Evolutionary conservation across 345 rosid species (phyloP), one percentile per base, ranked within the genome.

Genomic region (Melaleuca quinquenervia): DNA sequence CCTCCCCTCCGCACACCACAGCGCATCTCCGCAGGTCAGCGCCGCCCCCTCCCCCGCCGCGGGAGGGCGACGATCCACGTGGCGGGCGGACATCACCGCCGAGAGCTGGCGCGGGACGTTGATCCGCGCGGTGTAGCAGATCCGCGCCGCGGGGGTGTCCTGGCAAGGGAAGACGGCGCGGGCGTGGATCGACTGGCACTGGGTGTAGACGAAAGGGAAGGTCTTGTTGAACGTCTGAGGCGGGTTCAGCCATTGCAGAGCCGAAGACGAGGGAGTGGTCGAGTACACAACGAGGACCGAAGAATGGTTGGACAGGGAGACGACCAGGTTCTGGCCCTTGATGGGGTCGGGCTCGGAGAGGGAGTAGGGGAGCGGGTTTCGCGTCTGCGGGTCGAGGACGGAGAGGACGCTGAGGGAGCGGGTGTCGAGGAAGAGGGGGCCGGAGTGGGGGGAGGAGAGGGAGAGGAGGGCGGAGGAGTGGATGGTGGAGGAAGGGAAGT

Each of bases 151-250:
- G 3, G 99, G 99, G 1, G 98, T 93, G 91, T 97, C 99, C 89
- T 96, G 99, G 88, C 97, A 96, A 3, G 98, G 99, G 88, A 95
- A 96, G 52, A 97, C 90, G n/a, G 98, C 92, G 60, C 96, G 96
- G 18, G 99, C 96, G 90, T 97, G 99, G 55, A 97, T 91, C 1
- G 96, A 84, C 55, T 97, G 99, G 82, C 99, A 97, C 89, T 97
- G 97, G 0, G 99, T 96, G 92, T 92, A 97, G 41, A 94, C 98
- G 82, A 92, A 97, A 24, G 96, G 98, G 52, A 89, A 91, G 22
- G 83, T 64, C 83, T 95, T 95, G 85, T 92, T 91, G 89, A 94
- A 95, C 7, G 99, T 95, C 56, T 95, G 97, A 0, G 90, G 93
- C 0, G 98, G 99, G 0, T 91, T 89, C 8, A 96, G 94, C 99